Percentiles rank a stretch among this genome's conserved stretches.
phyloP scores from a whole-genome alignment of 2,329 filamentous ascomycete species.

The Rutstroemia sp. region DNA sequence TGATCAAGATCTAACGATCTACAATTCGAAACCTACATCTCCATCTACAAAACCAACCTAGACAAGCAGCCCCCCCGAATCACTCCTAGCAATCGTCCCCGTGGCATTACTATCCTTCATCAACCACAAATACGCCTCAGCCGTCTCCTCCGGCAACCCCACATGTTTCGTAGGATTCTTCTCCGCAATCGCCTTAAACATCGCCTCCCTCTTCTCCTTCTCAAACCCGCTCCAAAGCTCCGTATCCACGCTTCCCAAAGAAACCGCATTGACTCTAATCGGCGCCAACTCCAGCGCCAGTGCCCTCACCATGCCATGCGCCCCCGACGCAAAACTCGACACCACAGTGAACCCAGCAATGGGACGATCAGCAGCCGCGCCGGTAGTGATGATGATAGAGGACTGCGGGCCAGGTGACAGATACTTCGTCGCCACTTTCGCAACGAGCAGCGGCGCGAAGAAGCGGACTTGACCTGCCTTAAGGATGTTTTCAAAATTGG shows the following conservation, averaged over 20 bases:
- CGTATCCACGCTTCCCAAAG: constrained; percentile 46
- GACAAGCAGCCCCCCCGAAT: constrained; percentile 11
- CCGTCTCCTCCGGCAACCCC: constrained; percentile 32
- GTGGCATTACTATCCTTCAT: constrained; percentile 37
- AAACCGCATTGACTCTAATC: constrained; percentile 54
- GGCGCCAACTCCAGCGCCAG: constrained; percentile 58
- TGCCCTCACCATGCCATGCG: constrained; percentile 45
- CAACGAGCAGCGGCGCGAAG: constrained; percentile 21
- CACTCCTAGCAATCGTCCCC: constrained; percentile 22
- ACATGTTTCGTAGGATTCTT: constrained; percentile 15
- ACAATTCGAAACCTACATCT: neutral
- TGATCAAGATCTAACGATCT: neutral
- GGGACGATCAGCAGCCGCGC: constrained; percentile 14
- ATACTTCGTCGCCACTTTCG: constrained; percentile 19
- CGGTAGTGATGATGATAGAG: constrained; percentile 19
- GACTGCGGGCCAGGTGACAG: constrained; percentile 13
- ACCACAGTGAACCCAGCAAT: constrained; percentile 38
- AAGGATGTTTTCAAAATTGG: constrained; percentile 13
- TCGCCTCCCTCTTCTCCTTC: constrained; percentile 31
- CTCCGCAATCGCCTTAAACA: constrained; percentile 16
- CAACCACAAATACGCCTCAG: constrained; percentile 37
- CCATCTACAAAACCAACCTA: neutral
- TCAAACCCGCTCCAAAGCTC: constrained; percentile 33
- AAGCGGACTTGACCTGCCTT: constrained; percentile 20
- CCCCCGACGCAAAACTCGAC: constrained; percentile 40